These are phyloP conservation scores for Fusarium avenaceum DNA, from an alignment of 2,329 filamentous ascomycete species.

Conservation along the genomic window DNA sequence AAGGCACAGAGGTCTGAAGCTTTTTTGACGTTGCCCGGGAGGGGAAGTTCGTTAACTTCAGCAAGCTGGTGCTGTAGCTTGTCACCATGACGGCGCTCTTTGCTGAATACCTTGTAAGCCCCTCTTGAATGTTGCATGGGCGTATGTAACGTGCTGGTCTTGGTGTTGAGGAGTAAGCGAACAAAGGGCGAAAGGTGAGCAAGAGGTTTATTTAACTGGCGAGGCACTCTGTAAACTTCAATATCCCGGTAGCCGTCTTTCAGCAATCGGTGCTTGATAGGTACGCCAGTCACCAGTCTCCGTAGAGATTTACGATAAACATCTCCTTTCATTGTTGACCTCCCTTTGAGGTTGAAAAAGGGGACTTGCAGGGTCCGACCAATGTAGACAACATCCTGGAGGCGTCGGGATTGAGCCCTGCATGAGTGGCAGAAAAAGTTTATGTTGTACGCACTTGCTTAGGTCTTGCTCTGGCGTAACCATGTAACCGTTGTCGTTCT, in stretches of 20 bases:
- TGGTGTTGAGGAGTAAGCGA: constrained; percentile 14
- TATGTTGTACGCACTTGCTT: constrained; percentile 24
- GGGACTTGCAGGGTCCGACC: constrained; percentile 39
- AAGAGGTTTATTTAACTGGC: constrained; percentile 1
- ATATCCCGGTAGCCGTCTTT: neutral
- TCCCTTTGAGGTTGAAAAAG: constrained; percentile 15
- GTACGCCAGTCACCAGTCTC: neutral
- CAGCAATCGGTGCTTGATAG: neutral
- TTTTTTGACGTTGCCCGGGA: constrained; percentile 11
- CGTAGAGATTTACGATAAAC: constrained; percentile 10
- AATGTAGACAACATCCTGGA: constrained; percentile 18
- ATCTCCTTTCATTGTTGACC: constrained; percentile 2
- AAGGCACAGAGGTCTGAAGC: constrained; percentile 21
- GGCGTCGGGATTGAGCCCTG: constrained; percentile 35
- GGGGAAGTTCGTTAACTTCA: constrained; percentile 2
- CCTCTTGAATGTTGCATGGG: constrained; percentile 15
- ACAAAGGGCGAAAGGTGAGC: constrained; percentile 13
- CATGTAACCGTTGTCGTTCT: constrained; percentile 10
- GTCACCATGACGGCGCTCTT: constrained; percentile 42
- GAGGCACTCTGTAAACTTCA: neutral
- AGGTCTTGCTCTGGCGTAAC: constrained; percentile 18
- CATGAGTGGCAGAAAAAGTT: constrained; percentile 33
- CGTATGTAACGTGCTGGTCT: constrained; percentile 4
- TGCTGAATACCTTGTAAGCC: constrained; percentile 27
- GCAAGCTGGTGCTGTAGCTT: constrained; percentile 1